Base-by-base conservation (phyloP, 768 basidiomycete species). In the Lactarius pseudohatsudake region DNA sequence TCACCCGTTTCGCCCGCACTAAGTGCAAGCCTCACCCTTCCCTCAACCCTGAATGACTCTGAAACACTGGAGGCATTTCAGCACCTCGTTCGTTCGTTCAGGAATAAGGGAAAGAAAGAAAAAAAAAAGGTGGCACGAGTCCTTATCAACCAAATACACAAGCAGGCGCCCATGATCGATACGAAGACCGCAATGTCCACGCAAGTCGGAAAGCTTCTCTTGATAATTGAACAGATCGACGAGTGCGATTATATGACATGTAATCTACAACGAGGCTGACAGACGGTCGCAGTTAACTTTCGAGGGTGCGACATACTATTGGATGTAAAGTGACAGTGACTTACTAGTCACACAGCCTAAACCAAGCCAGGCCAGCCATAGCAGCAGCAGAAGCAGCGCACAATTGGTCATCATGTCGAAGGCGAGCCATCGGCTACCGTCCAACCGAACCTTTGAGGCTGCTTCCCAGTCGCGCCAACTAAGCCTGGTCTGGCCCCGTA, bases 261-360 rank as follows among this genome's bases (percentile, higher is more conserved):
- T 67, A 67, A 67, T 59, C 40, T 67, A 67, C 66, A 67, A 67
- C 53, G 66, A 62, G 65, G 65, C 50, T 45, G 66, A 59, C 57
- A 57, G 66, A n/a, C 66, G 53, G n/a, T 57, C 57, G 57, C 57
- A 55, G 62, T 59, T 26, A 59, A 67, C 32, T 63, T 67, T 62
- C 54, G 50, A 47, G 66, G 61, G 66, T 47, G 62, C 43, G 18
- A 64, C 53, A 55, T 56, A 45, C 59, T 61, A 61, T 60, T 28
- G 59, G 40, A 54, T 43, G 64, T 43, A 56, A 60, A 60, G 45
- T 40, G 50, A 59, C 34, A 59, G 53, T 47, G 66, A 67, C 66
- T 64, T 47, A 47, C 66, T 55, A 59, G 20, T 30, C 50, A 60
- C 22, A 30, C 53, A 32, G 22, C 50, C 50, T 53, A 53, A 18